A percentile compares a stretch with the other conserved stretches of the same genome.
Conservation (phyloP, 2,329 filamentous ascomycete species). For the Hypoxylon sp. region DNA sequence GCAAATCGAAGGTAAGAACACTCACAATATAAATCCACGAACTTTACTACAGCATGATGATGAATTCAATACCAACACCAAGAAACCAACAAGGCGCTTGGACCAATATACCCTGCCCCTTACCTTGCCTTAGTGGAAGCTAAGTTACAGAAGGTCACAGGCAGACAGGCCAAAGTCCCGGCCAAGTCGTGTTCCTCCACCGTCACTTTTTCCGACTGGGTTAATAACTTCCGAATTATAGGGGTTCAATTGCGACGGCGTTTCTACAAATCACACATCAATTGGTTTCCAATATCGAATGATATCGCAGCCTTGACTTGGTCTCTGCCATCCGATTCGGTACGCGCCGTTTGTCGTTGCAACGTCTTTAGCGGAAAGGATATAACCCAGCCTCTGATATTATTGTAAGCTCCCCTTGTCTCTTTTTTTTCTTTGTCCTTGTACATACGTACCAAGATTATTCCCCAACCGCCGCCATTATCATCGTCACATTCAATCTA, state of each 20-base stretch:
- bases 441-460: constrained; percentile 1
- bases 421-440: constrained; percentile 20
- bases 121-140: constrained; percentile 19
- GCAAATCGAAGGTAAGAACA: too few species aligned
- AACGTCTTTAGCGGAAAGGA: constrained; percentile 11
- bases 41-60: too few species aligned
- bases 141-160: background rate
- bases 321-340: constrained; percentile 10
- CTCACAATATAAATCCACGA: too few species aligned
- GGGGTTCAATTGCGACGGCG: constrained; percentile 30
- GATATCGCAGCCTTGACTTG: constrained; percentile 19
- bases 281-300: constrained; percentile 31
- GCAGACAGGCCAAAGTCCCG: background rate
- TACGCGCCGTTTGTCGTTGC: constrained; percentile 15
- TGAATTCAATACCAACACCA: too few species aligned
- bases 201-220: constrained; percentile 34
- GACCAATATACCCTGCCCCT: background rate
- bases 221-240: constrained; percentile 31
- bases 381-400: constrained; percentile 1
- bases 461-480: constrained; percentile 18
- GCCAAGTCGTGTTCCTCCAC: constrained; percentile 6
- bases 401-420: constrained; percentile 17
- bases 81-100: constrained; percentile 22
- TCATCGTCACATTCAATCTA: constrained; percentile 1
- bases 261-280: constrained; percentile 27